Evolutionary conservation across 2,329 filamentous ascomycete species (phyloP), one percentile per base, ranked within the genome.

Genomic region (Sporothrix luriei): DNA sequence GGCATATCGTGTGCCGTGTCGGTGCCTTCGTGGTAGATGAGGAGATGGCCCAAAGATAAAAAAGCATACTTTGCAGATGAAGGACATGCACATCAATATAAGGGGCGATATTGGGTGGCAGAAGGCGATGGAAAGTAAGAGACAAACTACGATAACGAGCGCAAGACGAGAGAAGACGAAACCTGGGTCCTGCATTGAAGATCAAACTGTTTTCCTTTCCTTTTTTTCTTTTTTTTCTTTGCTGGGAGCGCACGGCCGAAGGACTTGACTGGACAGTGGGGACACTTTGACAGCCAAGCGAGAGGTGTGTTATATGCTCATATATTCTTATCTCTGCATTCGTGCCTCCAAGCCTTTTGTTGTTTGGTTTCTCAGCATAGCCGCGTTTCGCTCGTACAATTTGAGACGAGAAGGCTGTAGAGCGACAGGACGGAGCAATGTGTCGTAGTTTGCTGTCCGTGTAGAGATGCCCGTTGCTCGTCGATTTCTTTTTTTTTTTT

Each of bases 61-160:
- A 19, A 26, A 61, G 57, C 57, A 16, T 26, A n/a, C n/a, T n/a
- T n/a, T n/a, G n/a, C n/a, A 61, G 57, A 61, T 61, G 57, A 61
- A 61, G 38, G 57, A n/a, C 54, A 4, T n/a, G 4, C 38, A 2
- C 21, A 16, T 19, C n/a, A 61, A 19, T n/a, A 33, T 2, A n/a
- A n/a, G n/a, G 55, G 33, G 4, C n/a, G 57, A 46, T 4, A 46
- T 54, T 14, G 24, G 24, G n/a, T n/a, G 38, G 16, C 4, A 26
- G n/a, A 61, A 24, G 11, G 13, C 33, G n/a, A 14, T 24, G 38
- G 33, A 61, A 57, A 61, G 38, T 7, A 3, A 13, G n/a, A 43
- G 33, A 21, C n/a, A 61, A 16, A 61, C n/a, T n/a, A n/a, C n/a
- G n/a, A 61, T 46, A 46, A 46, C 38, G 38, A 38, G 13, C 29